Evolutionary conservation across 768 basidiomycete genomes (phyloP), one percentile per base, ranked within the genome.

Genomic region (Panus rudis): DNA sequence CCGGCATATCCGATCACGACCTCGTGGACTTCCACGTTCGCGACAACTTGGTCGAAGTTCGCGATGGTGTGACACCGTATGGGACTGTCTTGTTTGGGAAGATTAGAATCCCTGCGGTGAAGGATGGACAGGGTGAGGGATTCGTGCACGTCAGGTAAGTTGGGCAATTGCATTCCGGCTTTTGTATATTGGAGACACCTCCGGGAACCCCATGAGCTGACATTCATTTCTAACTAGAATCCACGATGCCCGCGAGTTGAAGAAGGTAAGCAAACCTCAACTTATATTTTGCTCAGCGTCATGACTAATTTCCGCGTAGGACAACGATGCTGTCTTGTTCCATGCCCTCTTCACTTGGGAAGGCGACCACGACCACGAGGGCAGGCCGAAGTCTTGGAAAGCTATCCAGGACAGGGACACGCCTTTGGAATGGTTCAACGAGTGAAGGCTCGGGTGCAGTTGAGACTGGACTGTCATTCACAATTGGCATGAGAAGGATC

Each of bases 41-140:
- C 51, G 32, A 62, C 4, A 71, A 72, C 49, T 63, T 75, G 34
- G 64, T 72, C 12, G 52, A 63, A 49, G 58, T 70, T 23, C 68
- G 82, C 43, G 79, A 75, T 53, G 82, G 71, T 4, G 48, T 61
- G 27, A 79, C 79, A 25, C 71, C 78, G 45, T 78, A 88, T 58
- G 86, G 86, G 13, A 76, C 71, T 8, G 75, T 88, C 44, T 75
- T 90, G 47, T 59, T 90, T 10, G 85, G 87, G 21, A 87, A 89
- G 70, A 74, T 88, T 58, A 74, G 73, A 52, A 69, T 88, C 34
- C 81, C 83, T 6, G 81, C 74, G 17, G 64, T 86, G 41, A 66
- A 74, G 6, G 84, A 85, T 53, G 66, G 59, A 23, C 64, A 75
- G 53, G 82, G 84, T 22, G 68, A 69, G 52, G 84, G 84, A 10